Percentiles rank a stretch among this genome's conserved stretches.
Conservation (phyloP, 2,329 filamentous ascomycete species). For the Huntiella abstrusa region DNA sequence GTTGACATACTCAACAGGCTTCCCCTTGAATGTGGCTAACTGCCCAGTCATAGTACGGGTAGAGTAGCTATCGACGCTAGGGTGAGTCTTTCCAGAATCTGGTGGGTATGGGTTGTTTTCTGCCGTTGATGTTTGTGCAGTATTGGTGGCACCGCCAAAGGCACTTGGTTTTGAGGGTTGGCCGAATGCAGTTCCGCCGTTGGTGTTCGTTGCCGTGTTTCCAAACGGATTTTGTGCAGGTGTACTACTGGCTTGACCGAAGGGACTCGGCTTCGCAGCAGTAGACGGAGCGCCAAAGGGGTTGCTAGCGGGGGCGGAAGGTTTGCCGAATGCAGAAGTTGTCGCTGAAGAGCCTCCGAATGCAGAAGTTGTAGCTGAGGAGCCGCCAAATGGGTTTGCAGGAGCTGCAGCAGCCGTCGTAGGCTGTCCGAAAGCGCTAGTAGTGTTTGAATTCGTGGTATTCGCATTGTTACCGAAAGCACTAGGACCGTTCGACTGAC, state of each 20-base stretch:
- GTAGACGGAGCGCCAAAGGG: slow-evolving; percentile 17
- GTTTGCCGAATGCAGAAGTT: slow-evolving; percentile 16
- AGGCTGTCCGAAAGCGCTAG: slow-evolving; percentile 21
- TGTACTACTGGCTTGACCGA: slow-evolving; percentile 8
- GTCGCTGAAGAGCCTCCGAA: not conserved
- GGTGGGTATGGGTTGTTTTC: slow-evolving; percentile 25
- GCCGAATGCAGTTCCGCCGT: slow-evolving; percentile 6
- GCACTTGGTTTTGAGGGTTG: slow-evolving; percentile 5
- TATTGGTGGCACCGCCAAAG: not conserved
- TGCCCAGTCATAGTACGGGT: slow-evolving; percentile 23
- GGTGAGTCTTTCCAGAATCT: slow-evolving; percentile 25
- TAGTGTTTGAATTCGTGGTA: slow-evolving; percentile 15
- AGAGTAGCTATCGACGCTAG: slow-evolving; percentile 25
- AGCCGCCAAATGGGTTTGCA: slow-evolving; percentile 13
- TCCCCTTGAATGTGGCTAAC: slow-evolving; percentile 43
- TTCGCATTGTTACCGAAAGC: slow-evolving; percentile 15
- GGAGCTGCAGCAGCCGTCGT: not conserved
- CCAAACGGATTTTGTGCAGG: slow-evolving; percentile 9
- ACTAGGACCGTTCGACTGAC: slow-evolving; percentile 19
- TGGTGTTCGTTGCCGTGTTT: slow-evolving; percentile 2
- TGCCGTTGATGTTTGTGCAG: slow-evolving; percentile 9
- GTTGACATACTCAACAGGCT: slow-evolving; percentile 38
- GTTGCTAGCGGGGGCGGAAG: slow-evolving; percentile 5
- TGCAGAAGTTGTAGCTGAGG: slow-evolving; percentile 7
- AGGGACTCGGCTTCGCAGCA: slow-evolving; percentile 2